Base-by-base conservation (phyloP, 1,284 basidiomycete species). In the Afroboletus lepidellus region DNA sequence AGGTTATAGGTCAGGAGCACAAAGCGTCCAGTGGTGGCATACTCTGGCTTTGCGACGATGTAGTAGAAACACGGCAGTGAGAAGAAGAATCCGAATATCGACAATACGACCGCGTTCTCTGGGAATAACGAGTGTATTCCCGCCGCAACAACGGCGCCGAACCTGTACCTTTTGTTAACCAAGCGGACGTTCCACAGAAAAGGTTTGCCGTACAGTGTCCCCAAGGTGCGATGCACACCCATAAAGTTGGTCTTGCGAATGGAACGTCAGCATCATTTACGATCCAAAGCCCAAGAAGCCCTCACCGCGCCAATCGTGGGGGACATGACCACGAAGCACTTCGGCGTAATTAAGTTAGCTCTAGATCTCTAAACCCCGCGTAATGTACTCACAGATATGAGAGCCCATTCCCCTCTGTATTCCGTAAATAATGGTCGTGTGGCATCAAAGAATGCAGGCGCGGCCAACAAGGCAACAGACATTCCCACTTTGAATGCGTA, bases 61-160 rank as follows among this genome's bases (percentile, higher is more conserved):
- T 88, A 86, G 69, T 92, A 94, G 74, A 97, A 98, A 70, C 95
- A 98, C 3, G 95, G 95, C 4, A 97, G 74, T 1, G 93, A 94
- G 69, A 93, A 96, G 57, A 97, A 75, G 66, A 92, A 90, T 0
- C 96, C 95, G 56, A 94, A 88, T 36, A 92, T 72, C 1, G 92
- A 84, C 15, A 98, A 77, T 1, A 86, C 75, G 30, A 87, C 69
- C 0, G 90, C 78, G 57, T 94, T 81, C 46, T 92, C 86, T 0
- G 88, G 86, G 67, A 94, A 94, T 23, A 87, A 61, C 0, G 81
- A 76, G 70, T 88, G 95, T 11, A 89, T 76, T 0, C 72, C 71
- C 13, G 86, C 84, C 2, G 94, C 94, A 1, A 88, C 83, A 0
- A 76, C 71, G 2, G 93, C 94, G 13, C 94, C 94, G 38, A 90